phyloP scores from a whole-genome alignment of 2,329 filamentous ascomycete genomes.

The Lachnellula subtilissima region DNA sequence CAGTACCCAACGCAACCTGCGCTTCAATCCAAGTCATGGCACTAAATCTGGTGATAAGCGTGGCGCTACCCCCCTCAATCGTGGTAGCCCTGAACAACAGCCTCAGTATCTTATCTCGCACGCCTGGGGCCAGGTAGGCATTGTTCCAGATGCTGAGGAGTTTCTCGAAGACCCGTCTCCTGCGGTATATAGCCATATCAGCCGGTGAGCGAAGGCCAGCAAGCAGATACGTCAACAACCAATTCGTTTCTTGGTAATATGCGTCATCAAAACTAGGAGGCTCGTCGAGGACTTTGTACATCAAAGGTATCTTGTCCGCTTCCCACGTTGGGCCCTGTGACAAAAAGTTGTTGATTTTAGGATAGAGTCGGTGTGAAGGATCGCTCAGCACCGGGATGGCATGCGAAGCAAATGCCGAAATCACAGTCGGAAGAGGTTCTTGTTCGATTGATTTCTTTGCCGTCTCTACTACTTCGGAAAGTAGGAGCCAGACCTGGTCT shows the following conservation, averaged over 20 bases:
- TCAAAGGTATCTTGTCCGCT: slow-evolving; percentile 66
- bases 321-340: slow-evolving; percentile 75
- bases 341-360: slow-evolving; percentile 80
- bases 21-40: slow-evolving; percentile 70
- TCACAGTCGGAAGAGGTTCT: slow-evolving; percentile 63
- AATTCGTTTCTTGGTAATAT: slow-evolving; percentile 67
- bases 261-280: slow-evolving; percentile 68
- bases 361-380: slow-evolving; percentile 77
- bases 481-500: slow-evolving; percentile 71
- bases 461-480: slow-evolving; percentile 77
- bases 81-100: slow-evolving; percentile 64
- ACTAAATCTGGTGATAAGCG: slow-evolving; percentile 73
- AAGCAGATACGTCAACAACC: slow-evolving; percentile 68
- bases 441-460: slow-evolving; percentile 49
- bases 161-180: slow-evolving; percentile 67
- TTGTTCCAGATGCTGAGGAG: slow-evolving; percentile 65
- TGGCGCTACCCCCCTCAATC: slow-evolving; percentile 69
- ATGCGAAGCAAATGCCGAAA: slow-evolving; percentile 69
- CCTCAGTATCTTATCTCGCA: slow-evolving; percentile 53
- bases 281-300: slow-evolving; percentile 55
- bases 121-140: slow-evolving; percentile 50
- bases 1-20: slow-evolving; percentile 45
- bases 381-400: slow-evolving; percentile 66
- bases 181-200: slow-evolving; percentile 59
- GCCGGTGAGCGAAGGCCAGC: slow-evolving; percentile 55